Evolutionary conservation across 345 rosid genomes (phyloP).

Genomic region (Trapa incisa): DNA sequence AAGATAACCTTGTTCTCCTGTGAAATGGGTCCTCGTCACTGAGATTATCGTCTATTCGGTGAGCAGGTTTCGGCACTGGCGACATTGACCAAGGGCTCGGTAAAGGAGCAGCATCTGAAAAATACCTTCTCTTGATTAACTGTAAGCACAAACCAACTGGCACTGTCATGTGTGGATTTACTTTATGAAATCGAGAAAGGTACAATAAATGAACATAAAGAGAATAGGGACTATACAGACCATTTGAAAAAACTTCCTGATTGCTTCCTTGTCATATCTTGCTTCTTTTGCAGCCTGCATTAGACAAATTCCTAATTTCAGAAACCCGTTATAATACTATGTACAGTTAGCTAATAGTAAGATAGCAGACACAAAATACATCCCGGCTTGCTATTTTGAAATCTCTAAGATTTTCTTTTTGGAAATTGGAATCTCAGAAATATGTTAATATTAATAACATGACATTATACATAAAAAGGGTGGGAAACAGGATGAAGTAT

Average conservation of each 20-base stretch:
- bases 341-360: neutral
- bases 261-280: slow-evolving; percentile 89
- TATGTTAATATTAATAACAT: neutral
- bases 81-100: slow-evolving; percentile 73
- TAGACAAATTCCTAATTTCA: neutral
- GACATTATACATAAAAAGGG: neutral
- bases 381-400: neutral
- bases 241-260: slow-evolving; percentile 65
- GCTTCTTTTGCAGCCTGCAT: slow-evolving; percentile 90
- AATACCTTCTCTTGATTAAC: slow-evolving; percentile 93
- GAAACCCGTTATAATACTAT: neutral
- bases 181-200: neutral
- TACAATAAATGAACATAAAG: neutral
- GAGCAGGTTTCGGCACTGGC: slow-evolving; percentile 38
- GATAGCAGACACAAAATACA: neutral
- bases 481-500: neutral
- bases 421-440: too few species aligned
- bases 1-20: slow-evolving; percentile 44
- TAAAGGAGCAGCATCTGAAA: slow-evolving; percentile 65
- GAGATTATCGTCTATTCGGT: slow-evolving; percentile 56
- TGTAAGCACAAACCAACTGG: slow-evolving; percentile 13
- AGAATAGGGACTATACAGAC: slow-evolving; percentile 25
- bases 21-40: slow-evolving; percentile 57
- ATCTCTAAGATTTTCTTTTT: neutral
- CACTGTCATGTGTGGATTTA: neutral